phyloP scores from a whole-genome alignment of 2,329 filamentous ascomycete species.

The Chaetomiaceae sp. region DNA sequence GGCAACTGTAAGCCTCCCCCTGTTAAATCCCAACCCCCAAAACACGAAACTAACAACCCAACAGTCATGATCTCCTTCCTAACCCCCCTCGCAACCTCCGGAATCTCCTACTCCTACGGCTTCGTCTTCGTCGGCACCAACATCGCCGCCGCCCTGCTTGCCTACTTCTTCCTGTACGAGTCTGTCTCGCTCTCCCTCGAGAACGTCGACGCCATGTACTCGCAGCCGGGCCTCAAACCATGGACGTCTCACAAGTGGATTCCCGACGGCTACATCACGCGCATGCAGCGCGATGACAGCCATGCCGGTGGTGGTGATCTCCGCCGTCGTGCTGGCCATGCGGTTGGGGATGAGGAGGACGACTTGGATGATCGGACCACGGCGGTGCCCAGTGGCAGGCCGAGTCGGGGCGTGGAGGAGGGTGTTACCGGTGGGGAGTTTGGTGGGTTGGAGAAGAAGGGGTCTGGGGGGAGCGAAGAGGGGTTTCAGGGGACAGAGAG shows the following conservation, averaged over 20 bases:
- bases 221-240: constrained; percentile 47
- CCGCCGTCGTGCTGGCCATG: no score
- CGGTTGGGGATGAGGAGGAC: neutral
- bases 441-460: neutral
- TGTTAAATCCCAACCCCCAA: no score
- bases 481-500: neutral
- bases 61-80: constrained; percentile 50
- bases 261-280: constrained; percentile 24
- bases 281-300: constrained; percentile 20
- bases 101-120: constrained; percentile 58
- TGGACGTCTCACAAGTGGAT: constrained; percentile 49
- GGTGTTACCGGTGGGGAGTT: no score
- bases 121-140: constrained; percentile 62
- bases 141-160: constrained; percentile 50
- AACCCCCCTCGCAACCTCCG: constrained; percentile 60
- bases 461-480: neutral
- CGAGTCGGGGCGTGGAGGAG: neutral
- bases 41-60: constrained; percentile 9
- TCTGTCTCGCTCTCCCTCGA: constrained; percentile 51
- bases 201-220: constrained; percentile 63
- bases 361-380: constrained; percentile 19
- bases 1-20: constrained; percentile 46
- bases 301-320: no score
- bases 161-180: constrained; percentile 65
- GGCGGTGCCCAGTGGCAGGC: constrained; percentile 14